Conservation (phyloP, 352 stramenopile genomes). For the Globisporangium sylvaticum region DNA sequence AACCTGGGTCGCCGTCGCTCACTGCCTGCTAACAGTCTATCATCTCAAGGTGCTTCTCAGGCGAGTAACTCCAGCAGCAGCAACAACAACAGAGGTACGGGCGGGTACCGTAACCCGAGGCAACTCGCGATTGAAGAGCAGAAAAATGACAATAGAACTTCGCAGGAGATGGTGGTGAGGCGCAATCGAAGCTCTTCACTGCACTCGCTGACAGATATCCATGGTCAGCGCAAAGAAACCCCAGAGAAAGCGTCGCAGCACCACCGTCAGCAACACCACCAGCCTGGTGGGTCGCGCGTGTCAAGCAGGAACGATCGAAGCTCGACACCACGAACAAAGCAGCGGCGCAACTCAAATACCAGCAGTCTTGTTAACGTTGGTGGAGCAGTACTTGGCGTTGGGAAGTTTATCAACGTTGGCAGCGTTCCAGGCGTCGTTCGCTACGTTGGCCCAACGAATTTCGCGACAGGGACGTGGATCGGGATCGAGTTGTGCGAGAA, state of each 20-base stretch:
- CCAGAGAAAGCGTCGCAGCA: not conserved
- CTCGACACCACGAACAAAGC: not conserved
- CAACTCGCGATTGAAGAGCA: slow-evolving; percentile 10
- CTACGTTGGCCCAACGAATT: slow-evolving; percentile 61
- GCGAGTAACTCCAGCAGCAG: not conserved
- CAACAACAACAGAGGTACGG: slow-evolving; percentile 12
- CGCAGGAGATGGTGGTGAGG: not conserved
- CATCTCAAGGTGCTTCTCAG: not conserved
- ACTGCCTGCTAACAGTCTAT: slow-evolving; percentile 42
- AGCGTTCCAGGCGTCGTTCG: slow-evolving; percentile 58
- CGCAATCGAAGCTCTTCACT: slow-evolving; percentile 24
- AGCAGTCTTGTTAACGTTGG: slow-evolving; percentile 37
- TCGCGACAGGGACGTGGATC: slow-evolving; percentile 63
- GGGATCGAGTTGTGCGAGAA: slow-evolving; percentile 61
- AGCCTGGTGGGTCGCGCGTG: not conserved
- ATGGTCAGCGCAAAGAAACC: slow-evolving; percentile 9
- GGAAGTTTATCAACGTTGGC: slow-evolving; percentile 55
- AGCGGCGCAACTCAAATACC: slow-evolving; percentile 36
- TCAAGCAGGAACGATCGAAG: not conserved
- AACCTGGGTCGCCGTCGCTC: slow-evolving; percentile 28
- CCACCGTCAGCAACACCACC: not conserved
- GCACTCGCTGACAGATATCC: slow-evolving; percentile 44
- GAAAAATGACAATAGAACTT: not conserved
- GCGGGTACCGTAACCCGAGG: not conserved
- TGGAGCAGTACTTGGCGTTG: slow-evolving; percentile 34